phyloP scores from a whole-genome alignment of 306 rosid genomes.

The Cucumis hystrix region DNA sequence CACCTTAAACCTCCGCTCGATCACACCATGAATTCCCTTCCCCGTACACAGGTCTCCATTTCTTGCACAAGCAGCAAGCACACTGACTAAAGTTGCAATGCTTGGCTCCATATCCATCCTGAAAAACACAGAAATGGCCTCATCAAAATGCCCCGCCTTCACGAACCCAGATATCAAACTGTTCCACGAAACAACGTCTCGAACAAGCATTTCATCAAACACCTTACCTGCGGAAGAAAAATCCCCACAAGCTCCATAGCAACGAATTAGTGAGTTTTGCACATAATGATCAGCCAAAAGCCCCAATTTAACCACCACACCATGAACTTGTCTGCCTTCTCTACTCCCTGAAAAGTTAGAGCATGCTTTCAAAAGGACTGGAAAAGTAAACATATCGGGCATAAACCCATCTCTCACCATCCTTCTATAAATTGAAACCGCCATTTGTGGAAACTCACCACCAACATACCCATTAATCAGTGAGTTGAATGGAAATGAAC shows the following conservation, averaged over 20 bases:
- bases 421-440: conserved; percentile 27
- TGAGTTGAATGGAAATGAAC: conserved; percentile 55
- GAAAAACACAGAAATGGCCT: conserved; percentile 27
- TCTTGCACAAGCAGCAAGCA: conserved; percentile 54
- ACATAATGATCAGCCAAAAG: conserved; percentile 38
- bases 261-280: conserved; percentile 47
- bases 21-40: conserved; percentile 60
- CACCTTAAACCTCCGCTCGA: conserved; percentile 19
- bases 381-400: conserved; percentile 54
- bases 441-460: conserved; percentile 23
- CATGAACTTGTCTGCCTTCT: conserved; percentile 53
- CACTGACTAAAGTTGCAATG: conserved; percentile 45
- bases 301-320: conserved; percentile 31
- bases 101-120: conserved; percentile 53
- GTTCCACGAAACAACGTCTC: conserved; percentile 83
- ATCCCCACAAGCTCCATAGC: conserved; percentile 42
- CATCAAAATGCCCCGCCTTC: conserved; percentile 35
- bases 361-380: conserved; percentile 27
- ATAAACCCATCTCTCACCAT: conserved; percentile 44
- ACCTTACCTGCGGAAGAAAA: conserved; percentile 16
- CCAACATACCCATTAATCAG: conserved; percentile 30
- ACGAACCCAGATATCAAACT: conserved; percentile 57
- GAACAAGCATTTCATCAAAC: conserved; percentile 34
- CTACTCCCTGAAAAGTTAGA: conserved; percentile 38
- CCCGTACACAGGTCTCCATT: conserved; percentile 34